Percentiles rank a stretch among this genome's conserved stretches.
Conservation (phyloP, 2,329 filamentous ascomycete genomes). For the Bisporella sp. region DNA sequence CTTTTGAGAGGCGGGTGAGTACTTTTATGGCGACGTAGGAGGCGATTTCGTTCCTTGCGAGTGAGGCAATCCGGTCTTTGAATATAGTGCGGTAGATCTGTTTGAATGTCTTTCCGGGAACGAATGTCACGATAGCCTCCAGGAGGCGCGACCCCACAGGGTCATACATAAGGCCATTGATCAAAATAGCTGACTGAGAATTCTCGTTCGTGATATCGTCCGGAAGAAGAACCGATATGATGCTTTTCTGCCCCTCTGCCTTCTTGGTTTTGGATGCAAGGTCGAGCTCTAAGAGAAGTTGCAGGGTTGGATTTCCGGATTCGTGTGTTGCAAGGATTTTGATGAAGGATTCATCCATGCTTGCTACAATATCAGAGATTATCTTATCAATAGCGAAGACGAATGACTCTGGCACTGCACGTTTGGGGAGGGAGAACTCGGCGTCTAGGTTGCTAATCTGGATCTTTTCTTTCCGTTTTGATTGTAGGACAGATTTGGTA, state of each 20-base stretch:
- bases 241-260: conserved; percentile 36
- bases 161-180: conserved; percentile 85
- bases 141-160: conserved; percentile 82
- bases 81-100: conserved; percentile 75
- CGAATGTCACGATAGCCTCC: conserved; percentile 74
- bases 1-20: conserved; percentile 76
- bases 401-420: conserved; percentile 74
- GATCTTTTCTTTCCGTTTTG: conserved; percentile 86
- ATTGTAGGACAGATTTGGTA: conserved; percentile 71
- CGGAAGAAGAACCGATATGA: conserved; percentile 73
- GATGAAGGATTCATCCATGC: conserved; percentile 72
- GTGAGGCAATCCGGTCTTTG: conserved; percentile 68
- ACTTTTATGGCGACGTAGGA: conserved; percentile 81
- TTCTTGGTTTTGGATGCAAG: conserved; percentile 63
- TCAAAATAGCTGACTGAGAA: conserved; percentile 68
- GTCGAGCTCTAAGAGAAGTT: conserved; percentile 82
- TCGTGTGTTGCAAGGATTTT: conserved; percentile 81
- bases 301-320: conserved; percentile 87
- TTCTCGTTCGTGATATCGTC: conserved; percentile 70
- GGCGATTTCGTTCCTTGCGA: conserved; percentile 85
- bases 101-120: conserved; percentile 88
- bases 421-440: conserved; percentile 37
- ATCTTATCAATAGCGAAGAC: conserved; percentile 71
- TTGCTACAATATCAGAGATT: conserved; percentile 66
- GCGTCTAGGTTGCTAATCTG: conserved; percentile 49